Conservation (phyloP, 2,329 filamentous ascomycete species). For the Diaporthe humulicola region DNA sequence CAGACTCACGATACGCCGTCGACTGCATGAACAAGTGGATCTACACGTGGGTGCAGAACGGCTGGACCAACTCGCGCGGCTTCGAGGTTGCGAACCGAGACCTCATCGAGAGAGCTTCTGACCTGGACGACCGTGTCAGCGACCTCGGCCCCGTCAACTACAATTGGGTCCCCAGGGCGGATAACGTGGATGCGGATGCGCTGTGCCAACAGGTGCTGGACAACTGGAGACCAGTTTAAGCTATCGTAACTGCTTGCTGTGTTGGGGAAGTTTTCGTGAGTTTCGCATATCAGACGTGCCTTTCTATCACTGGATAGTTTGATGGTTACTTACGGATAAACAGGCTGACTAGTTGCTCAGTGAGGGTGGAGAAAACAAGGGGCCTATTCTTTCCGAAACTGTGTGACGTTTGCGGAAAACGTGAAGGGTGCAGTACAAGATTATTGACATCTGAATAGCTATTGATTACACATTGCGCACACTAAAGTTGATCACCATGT, state of each 20-base stretch:
- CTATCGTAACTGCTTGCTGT: background rate
- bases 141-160: background rate
- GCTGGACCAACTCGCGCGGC: background rate
- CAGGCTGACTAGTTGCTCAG: background rate
- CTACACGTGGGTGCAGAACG: background rate
- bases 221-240: background rate
- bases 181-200: background rate
- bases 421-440: too few species aligned
- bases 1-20: background rate
- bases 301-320: too few species aligned
- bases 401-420: too few species aligned
- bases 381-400: background rate
- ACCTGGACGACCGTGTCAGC: background rate
- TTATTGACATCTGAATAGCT: too few species aligned
- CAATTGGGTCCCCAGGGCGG: background rate
- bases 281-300: too few species aligned
- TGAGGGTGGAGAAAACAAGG: background rate
- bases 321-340: too few species aligned
- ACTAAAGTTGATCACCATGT: background rate
- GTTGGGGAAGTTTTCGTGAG: too few species aligned
- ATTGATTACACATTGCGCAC: background rate
- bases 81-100: background rate
- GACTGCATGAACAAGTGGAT: background rate
- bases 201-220: background rate
- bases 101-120: background rate